These are phyloP conservation scores for Sugiyamaella valdiviana DNA, from an alignment of 805 yeast species.

Conservation along the genomic window DNA sequence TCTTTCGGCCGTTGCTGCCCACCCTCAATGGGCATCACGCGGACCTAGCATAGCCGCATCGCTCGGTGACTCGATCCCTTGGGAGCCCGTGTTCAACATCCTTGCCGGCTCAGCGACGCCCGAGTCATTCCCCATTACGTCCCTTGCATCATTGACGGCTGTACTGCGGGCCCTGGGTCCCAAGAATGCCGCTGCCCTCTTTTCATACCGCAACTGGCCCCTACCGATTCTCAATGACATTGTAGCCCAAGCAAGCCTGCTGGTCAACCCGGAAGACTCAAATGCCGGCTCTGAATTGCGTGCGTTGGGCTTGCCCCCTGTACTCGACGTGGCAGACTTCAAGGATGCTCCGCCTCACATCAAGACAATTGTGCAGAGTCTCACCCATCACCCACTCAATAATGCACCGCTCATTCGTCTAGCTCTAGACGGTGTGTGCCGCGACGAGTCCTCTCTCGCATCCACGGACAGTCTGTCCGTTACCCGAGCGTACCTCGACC, in stretches of 20 bases:
- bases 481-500: conserved; percentile 28
- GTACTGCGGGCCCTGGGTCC: neutral
- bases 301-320: conserved; percentile 7
- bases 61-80: neutral
- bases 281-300: conserved; percentile 1
- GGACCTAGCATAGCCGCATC: neutral
- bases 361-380: conserved; percentile 15
- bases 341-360: conserved; percentile 11
- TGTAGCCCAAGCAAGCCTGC: neutral
- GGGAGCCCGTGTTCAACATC: neutral
- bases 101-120: neutral
- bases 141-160: neutral
- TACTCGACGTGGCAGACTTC: conserved; percentile 7
- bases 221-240: neutral
- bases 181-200: neutral
- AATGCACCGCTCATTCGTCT: conserved; percentile 21
- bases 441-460: conserved; percentile 22
- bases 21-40: neutral
- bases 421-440: conserved; percentile 25
- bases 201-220: neutral
- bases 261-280: neutral
- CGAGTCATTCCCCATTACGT: neutral
- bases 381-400: conserved; percentile 24
- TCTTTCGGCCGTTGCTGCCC: neutral
- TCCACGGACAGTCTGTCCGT: conserved; percentile 1